Evolutionary conservation across 2,329 filamentous ascomycete species (phyloP).

Genomic region (Emergomyces orientalis): DNA sequence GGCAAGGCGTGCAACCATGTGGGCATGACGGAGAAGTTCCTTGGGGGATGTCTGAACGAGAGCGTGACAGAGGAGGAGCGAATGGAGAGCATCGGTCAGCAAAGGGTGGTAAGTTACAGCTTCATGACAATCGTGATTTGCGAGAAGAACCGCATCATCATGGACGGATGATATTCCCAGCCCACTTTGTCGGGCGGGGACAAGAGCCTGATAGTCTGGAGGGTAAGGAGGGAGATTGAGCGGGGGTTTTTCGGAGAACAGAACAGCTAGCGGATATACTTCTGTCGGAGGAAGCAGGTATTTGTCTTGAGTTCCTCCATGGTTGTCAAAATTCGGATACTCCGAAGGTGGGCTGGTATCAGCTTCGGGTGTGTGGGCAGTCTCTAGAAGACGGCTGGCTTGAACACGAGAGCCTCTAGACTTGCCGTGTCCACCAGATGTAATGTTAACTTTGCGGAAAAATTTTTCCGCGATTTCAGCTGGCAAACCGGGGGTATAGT

Average conservation of each 20-base stretch:
- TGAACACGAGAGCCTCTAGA: constrained; percentile 23
- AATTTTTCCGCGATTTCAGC: constrained; percentile 46
- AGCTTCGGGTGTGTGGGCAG: constrained; percentile 23
- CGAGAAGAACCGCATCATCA: constrained; percentile 28
- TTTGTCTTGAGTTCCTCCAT: constrained; percentile 22
- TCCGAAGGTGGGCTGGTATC: not conserved
- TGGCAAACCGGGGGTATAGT: constrained; percentile 66
- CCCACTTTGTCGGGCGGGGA: constrained; percentile 26
- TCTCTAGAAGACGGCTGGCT: constrained; percentile 16
- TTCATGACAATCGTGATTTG: constrained; percentile 46
- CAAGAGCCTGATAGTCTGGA: constrained; percentile 28
- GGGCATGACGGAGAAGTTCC: constrained; percentile 67
- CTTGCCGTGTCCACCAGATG: constrained; percentile 42
- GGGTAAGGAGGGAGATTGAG: constrained; percentile 60
- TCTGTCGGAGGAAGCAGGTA: constrained; percentile 42
- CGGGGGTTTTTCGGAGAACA: constrained; percentile 63
- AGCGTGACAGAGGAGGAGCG: constrained; percentile 67
- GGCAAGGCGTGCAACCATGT: constrained; percentile 69
- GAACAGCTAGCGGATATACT: constrained; percentile 49
- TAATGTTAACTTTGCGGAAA: constrained; percentile 48
- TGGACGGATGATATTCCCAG: constrained; percentile 14
- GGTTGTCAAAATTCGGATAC: constrained; percentile 14
- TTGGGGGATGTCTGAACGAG: constrained; percentile 68
- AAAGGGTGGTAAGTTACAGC: constrained; percentile 72
- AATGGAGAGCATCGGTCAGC: constrained; percentile 68